Evolutionary conservation across 1,284 basidiomycete genomes (phyloP), one percentile per base, ranked within the genome.

Genomic region (Malassezia arunalokei): DNA sequence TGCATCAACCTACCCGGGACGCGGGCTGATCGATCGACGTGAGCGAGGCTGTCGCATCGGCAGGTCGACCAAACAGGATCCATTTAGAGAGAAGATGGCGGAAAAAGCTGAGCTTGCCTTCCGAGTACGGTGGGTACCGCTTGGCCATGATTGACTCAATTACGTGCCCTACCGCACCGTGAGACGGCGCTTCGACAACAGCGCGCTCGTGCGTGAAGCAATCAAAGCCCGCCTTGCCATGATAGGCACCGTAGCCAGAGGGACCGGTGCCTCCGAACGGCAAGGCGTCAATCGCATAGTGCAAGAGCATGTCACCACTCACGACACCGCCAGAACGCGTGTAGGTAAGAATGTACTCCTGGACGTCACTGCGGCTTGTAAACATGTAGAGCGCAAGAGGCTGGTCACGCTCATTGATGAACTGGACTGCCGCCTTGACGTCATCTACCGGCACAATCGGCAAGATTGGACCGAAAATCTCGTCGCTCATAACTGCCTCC

Each of bases 331-430:
- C 62, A n/a, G 64, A 65, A 30, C 58, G 52, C 37, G 71, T 73
- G 51, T 62, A 61, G 48, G 60, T 57, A 39, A 66, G 56, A 32
- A 75, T 76, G 73, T 83, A 82, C 17, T 77, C 71, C 72, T 85
- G 85, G 65, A 82, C 78, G 20, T 71, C 73, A 1, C 77, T 62
- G 63, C 83, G 79, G 48, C 79, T 73, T 1, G 83, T 78, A 75
- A 88, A 89, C 31, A 86, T 79, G 63, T 89, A 87, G 9, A 88
- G 73, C 0, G 82, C 79, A 6, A 89, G 78, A 3, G 87, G 85
- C 59, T 86, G 81, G 50, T 85, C 84, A 41, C 83, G 64, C 15
- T 58, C 58, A 56, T 74, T 73, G 59, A 75, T 66, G 40, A 72
- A 73, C 32, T 64, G 55, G 29, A 74, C 60, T 1, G 66, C 71